Evolutionary conservation across 2,329 filamentous ascomycete species (phyloP).

Genomic region (Aspergillus melleus): DNA sequence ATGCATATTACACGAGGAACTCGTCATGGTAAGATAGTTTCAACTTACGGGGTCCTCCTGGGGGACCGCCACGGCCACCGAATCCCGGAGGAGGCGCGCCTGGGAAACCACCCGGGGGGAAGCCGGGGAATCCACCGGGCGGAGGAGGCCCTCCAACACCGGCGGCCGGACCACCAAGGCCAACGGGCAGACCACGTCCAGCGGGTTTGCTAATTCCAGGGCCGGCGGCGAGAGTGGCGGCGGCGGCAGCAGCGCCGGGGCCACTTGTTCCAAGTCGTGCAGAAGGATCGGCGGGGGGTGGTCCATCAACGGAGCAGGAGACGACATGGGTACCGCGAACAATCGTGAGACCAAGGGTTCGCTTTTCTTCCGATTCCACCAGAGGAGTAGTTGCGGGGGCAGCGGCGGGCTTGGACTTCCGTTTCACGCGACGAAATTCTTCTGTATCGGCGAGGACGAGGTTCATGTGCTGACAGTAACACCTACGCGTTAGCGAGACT

Average conservation of each 20-base stretch:
- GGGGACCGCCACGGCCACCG: conserved; percentile 52
- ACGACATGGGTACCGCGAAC: conserved; percentile 93
- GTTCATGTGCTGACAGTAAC: conserved; percentile 83
- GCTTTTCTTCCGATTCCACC: conserved; percentile 92
- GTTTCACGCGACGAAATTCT: conserved; percentile 90
- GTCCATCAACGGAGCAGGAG: conserved; percentile 91
- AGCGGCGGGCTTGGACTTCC: conserved; percentile 69
- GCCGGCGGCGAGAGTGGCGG: conserved; percentile 74
- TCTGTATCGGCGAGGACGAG: conserved; percentile 97
- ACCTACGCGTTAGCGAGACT: conserved; percentile 1
- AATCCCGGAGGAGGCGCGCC: conserved; percentile 52
- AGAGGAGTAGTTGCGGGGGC: conserved; percentile 62
- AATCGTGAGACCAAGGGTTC: conserved; percentile 92
- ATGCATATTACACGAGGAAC: not conserved
- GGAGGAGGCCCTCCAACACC: conserved; percentile 80
- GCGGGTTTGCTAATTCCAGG: conserved; percentile 89
- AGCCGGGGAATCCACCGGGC: conserved; percentile 53
- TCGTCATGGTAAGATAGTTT: not conserved
- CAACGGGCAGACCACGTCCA: conserved; percentile 79
- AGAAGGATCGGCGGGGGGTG: conserved; percentile 89
- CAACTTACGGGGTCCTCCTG: conserved; percentile 53
- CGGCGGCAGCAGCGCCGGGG: conserved; percentile 55
- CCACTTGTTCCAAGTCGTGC: conserved; percentile 79
- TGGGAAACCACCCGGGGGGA: conserved; percentile 55
- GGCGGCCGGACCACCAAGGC: conserved; percentile 83